Base-by-base conservation (phyloP, 768 basidiomycete species). In the Xerocomellus intermedius region DNA sequence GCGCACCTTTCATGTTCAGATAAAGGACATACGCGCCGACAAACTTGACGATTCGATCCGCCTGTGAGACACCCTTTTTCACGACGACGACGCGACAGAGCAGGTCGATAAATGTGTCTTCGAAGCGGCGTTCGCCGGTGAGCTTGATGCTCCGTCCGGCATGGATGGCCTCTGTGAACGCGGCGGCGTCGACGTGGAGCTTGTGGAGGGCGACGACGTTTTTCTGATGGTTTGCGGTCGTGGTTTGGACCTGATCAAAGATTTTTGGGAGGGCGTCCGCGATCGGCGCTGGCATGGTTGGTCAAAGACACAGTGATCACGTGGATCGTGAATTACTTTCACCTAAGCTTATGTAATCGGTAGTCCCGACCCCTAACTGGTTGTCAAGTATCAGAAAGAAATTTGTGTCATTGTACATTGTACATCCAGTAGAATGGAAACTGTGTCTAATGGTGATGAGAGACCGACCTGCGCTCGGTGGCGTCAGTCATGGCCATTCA, bases 181-280 rank as follows among this genome's bases (percentile, higher is more conserved):
- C 62, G 1, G 86, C 83, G 10, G 86, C 86, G 50, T 87, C 79
- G 5, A 72, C 52, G 53, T 95, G 92, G 39, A 95, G 71, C 69
- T 92, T 92, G 76, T 91, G 78, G 4, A 97, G 80, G 0, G 85
- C 83, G 39, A 92, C 86, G 48, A 86, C 76, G 72, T 97, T 96
- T 78, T 97, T 97, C 57, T 87, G 85, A 70, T 98, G 94, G 68
- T 91, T 94, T 9, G 89, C 84, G 14, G 78, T 70, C 0, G 87
- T 83, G 8, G 68, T 74, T 68, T 94, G 91, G 0, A 79, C 89
- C 72, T 96, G 89, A 28, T 89, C 83, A 57, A 95, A 91, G 42
- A 94, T 89, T 33, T 79, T 82, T 1, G 64, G 58, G 41, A 65
- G 58, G 0, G 49, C 56, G 0, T 66, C 61, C 10, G 38, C 30